phyloP scores from a whole-genome alignment of 2,329 filamentous ascomycete species.

The Diaporthe nobilis region DNA sequence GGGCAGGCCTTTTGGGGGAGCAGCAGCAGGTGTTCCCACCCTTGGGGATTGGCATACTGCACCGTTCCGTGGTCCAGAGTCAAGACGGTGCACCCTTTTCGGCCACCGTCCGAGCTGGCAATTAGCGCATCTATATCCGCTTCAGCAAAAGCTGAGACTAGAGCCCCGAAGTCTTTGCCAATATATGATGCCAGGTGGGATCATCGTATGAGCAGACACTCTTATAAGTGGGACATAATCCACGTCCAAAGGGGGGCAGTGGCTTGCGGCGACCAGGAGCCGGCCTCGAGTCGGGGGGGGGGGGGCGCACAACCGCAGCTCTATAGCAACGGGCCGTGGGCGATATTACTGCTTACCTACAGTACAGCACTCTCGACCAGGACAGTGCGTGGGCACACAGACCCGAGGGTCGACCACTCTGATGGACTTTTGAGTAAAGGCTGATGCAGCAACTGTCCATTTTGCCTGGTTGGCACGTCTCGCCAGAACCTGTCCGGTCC shows the following conservation, averaged over 20 bases:
- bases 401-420: neutral
- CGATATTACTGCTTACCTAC: slow-evolving; percentile 9
- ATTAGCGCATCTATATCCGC: slow-evolving; percentile 22
- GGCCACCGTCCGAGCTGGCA: slow-evolving; percentile 30
- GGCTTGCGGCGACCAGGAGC: slow-evolving; percentile 17
- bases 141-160: slow-evolving; percentile 28
- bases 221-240: slow-evolving; percentile 22
- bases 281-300: slow-evolving; percentile 8
- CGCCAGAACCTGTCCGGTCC: neutral
- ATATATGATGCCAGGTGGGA: slow-evolving; percentile 31
- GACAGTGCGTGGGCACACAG: slow-evolving; percentile 19
- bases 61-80: slow-evolving; percentile 18
- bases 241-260: slow-evolving; percentile 28
- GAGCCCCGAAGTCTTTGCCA: slow-evolving; percentile 30
- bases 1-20: neutral
- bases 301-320: neutral
- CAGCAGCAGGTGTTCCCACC: neutral
- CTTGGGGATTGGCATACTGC: neutral
- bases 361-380: neutral
- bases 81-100: slow-evolving; percentile 28
- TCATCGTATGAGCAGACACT: slow-evolving; percentile 29
- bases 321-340: slow-evolving; percentile 10
- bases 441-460: slow-evolving; percentile 9
- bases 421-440: slow-evolving; percentile 5
- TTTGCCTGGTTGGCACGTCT: slow-evolving; percentile 4